phyloP scores from a whole-genome alignment of 768 basidiomycete genomes.

The Trametes gibbosa region DNA sequence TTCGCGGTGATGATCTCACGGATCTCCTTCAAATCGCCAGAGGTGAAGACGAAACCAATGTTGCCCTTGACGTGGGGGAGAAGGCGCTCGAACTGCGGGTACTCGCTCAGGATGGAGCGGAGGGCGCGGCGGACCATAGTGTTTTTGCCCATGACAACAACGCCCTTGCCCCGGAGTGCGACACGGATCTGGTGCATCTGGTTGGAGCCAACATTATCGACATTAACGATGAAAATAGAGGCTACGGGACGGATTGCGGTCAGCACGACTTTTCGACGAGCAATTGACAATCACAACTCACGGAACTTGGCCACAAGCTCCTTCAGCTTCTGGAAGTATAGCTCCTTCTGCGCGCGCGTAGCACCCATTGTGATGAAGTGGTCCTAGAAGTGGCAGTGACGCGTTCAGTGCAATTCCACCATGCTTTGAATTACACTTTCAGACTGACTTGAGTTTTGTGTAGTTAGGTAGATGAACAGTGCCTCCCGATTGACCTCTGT shows the following conservation, averaged over 20 bases:
- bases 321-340: constrained; percentile 93
- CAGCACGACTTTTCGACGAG: neutral
- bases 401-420: neutral
- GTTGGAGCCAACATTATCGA: constrained; percentile 99
- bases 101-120: constrained; percentile 84
- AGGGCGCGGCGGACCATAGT: constrained; percentile 99
- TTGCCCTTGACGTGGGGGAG: constrained; percentile 96
- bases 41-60: constrained; percentile 99
- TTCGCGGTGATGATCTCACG: constrained; percentile 93
- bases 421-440: constrained; percentile 2
- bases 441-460: neutral
- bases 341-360: constrained; percentile 82
- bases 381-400: constrained; percentile 1
- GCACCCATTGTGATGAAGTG: constrained; percentile 73
- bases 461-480: constrained; percentile 34
- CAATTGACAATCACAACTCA: constrained; percentile 39
- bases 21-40: constrained; percentile 87
- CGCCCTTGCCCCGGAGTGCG: constrained; percentile 92
- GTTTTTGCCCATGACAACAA: constrained; percentile 99
- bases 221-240: constrained; percentile 98
- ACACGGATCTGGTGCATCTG: constrained; percentile 99
- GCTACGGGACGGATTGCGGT: constrained; percentile 44
- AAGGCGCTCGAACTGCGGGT: constrained; percentile 94
- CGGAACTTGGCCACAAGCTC: constrained; percentile 88
- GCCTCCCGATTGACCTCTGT: constrained; percentile 95